A percentile compares a stretch with the other conserved stretches of the same genome.
These are phyloP conservation scores for Coniochaeta prunicola DNA, from an alignment of 2,329 filamentous ascomycete genomes.

Conservation along the genomic window DNA sequence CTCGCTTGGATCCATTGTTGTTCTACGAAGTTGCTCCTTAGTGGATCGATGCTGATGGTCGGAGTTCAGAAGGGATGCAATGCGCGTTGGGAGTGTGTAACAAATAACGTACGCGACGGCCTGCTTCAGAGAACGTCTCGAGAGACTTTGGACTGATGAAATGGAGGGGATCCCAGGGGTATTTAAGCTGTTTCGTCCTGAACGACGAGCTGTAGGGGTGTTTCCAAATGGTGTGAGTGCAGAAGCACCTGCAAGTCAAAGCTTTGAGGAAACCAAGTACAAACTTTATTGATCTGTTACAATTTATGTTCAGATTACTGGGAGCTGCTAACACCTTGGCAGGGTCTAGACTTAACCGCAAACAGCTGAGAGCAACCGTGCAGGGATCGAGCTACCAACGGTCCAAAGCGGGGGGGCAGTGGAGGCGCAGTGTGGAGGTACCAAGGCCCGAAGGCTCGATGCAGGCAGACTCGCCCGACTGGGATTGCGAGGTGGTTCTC, in stretches of 20 bases:
- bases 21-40: neutral
- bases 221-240: neutral
- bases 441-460: neutral
- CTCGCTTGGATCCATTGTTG: neutral
- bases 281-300: neutral
- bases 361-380: neutral
- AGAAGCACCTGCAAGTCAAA: too few species aligned
- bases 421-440: neutral
- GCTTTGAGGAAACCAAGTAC: neutral
- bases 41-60: neutral
- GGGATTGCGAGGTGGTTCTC: too few species aligned
- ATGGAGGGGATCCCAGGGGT: neutral
- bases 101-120: neutral
- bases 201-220: neutral
- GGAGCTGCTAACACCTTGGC: neutral
- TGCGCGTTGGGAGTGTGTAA: neutral
- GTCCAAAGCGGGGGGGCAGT: neutral
- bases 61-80: neutral
- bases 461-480: neutral
- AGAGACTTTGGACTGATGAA: neutral
- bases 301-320: neutral
- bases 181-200: neutral
- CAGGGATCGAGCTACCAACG: neutral
- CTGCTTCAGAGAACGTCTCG: neutral
- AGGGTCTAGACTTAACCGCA: neutral